These are phyloP conservation scores for Botrytis byssoidea DNA, from an alignment of 2,329 filamentous ascomycete species.

Conservation along the genomic window DNA sequence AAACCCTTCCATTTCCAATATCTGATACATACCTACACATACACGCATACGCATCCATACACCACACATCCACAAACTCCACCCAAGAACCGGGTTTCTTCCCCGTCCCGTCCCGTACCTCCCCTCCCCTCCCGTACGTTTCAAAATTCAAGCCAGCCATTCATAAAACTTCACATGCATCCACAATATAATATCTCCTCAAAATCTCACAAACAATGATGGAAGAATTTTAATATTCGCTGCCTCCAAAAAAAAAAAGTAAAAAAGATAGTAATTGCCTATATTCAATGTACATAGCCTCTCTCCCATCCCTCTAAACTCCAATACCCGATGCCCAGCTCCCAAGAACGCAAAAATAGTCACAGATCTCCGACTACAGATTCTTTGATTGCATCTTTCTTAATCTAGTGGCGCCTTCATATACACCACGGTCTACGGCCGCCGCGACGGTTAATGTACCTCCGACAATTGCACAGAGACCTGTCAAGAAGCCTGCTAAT, in stretches of 20 bases:
- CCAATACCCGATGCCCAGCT: constrained; percentile 19
- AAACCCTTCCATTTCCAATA: not conserved
- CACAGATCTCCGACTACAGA: constrained; percentile 41
- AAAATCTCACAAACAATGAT: not conserved
- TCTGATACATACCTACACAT: not conserved
- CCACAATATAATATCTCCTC: not conserved
- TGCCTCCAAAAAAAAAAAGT: not conserved
- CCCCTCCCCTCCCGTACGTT: not conserved
- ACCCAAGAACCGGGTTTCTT: not conserved
- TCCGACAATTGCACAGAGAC: constrained; percentile 90
- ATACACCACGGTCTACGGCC: constrained; percentile 84
- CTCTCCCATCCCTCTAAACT: constrained; percentile 28
- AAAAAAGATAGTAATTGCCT: not conserved
- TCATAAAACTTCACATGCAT: not conserved
- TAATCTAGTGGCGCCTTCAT: constrained; percentile 79
- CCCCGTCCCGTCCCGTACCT: not conserved
- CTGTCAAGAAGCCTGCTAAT: constrained; percentile 88
- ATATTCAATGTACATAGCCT: constrained; percentile 25
- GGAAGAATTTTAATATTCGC: not conserved
- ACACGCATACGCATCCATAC: no score
- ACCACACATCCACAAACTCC: not conserved
- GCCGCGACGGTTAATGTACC: constrained; percentile 95
- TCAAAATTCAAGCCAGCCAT: not conserved
- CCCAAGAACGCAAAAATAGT: not conserved
- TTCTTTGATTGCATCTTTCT: constrained; percentile 80